Percentiles rank a stretch among this genome's conserved stretches.
Conservation (phyloP, 2,329 filamentous ascomycete genomes). For the Neocucurbitaria cava region DNA sequence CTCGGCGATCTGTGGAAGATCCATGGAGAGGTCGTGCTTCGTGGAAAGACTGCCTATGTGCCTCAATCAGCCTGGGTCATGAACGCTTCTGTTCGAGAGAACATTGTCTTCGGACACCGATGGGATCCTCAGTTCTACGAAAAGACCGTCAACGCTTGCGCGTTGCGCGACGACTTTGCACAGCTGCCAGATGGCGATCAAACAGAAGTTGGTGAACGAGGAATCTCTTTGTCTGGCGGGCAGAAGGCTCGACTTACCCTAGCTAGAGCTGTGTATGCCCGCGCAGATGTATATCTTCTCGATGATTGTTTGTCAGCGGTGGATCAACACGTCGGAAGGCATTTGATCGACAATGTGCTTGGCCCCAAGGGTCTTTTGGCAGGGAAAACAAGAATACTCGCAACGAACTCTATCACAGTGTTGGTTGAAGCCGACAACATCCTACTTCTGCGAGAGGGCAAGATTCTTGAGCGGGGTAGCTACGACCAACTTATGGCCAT, state of each 20-base stretch:
- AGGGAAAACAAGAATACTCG: conserved; percentile 88
- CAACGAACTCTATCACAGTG: conserved; percentile 94
- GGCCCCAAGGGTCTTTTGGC: conserved; percentile 81
- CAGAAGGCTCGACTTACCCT: conserved; percentile 94
- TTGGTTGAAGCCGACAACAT: conserved; percentile 90
- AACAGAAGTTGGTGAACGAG: conserved; percentile 94
- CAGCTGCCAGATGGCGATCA: conserved; percentile 95
- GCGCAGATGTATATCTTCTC: conserved; percentile 93
- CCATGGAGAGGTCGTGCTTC: conserved; percentile 80
- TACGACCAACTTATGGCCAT: conserved; percentile 91
- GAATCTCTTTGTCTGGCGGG: conserved; percentile 93
- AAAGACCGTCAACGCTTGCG: conserved; percentile 88
- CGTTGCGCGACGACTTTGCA: conserved; percentile 86
- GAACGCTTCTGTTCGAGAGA: conserved; percentile 96
- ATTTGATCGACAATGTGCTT: conserved; percentile 93
- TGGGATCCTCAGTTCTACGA: conserved; percentile 96
- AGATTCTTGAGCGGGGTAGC: conserved; percentile 85
- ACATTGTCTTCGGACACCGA: conserved; percentile 94
- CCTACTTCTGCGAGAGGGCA: conserved; percentile 80
- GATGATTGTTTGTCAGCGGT: conserved; percentile 96
- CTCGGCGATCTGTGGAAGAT: conserved; percentile 93
- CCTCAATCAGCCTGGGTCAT: conserved; percentile 95
- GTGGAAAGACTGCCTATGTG: conserved; percentile 87
- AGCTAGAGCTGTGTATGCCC: conserved; percentile 91
- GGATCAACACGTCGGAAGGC: conserved; percentile 95